A percentile compares a stretch with the other conserved stretches of the same genome.
Conservation (phyloP, 2,329 filamentous ascomycete species). For the Colletotrichum nymphaeae region DNA sequence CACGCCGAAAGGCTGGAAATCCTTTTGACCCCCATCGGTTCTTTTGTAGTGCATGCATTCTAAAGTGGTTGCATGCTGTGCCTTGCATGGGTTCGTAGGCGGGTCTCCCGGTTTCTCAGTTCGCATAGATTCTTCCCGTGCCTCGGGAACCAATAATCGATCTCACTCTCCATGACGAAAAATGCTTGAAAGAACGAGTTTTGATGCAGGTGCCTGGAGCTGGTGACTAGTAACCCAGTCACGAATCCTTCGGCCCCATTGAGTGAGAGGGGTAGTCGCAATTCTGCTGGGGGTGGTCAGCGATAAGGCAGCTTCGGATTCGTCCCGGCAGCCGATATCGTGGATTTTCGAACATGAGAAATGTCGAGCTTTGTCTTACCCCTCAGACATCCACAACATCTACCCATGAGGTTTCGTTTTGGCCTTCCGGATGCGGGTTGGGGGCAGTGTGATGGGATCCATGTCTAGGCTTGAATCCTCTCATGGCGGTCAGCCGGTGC, state of each 20-base stretch:
- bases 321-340: not conserved
- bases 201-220: constrained; percentile 3
- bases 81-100: constrained; percentile 21
- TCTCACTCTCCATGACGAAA: not conserved
- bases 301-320: constrained; percentile 1
- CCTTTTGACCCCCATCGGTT: not conserved
- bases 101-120: not conserved
- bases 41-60: constrained; percentile 19
- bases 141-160: not conserved
- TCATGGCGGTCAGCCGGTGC: constrained; percentile 9
- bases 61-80: not conserved
- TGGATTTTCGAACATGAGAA: not conserved
- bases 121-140: not conserved
- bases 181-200: not conserved
- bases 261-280: not conserved
- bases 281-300: constrained; percentile 12
- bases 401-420: not conserved
- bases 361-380: not conserved
- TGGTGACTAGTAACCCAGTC: not conserved
- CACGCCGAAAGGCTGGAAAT: not conserved
- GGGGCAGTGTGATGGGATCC: not conserved
- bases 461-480: constrained; percentile 14
- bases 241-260: constrained; percentile 19
- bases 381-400: not conserved
- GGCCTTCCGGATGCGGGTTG: constrained; percentile 24